A percentile compares a stretch with the other conserved stretches of the same genome.
Conservation (phyloP, 2,329 filamentous ascomycete genomes). For the Conoideocrella luteorostrata region DNA sequence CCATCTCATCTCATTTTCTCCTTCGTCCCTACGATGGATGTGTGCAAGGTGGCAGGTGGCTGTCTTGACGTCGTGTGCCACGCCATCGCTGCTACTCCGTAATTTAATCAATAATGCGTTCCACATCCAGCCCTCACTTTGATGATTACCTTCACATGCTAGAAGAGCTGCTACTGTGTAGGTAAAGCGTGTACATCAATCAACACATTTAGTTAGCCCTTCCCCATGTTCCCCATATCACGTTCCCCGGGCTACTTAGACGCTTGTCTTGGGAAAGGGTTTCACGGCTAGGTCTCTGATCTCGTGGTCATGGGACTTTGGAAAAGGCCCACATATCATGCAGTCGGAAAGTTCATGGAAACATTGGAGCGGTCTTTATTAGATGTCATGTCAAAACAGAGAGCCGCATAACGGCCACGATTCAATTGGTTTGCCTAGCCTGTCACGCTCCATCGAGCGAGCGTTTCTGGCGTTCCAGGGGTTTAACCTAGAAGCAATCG, state of each 20-base stretch:
- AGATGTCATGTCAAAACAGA: background rate
- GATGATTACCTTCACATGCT: background rate
- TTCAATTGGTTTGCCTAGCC: constrained; percentile 3
- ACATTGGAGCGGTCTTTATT: background rate
- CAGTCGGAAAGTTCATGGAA: background rate
- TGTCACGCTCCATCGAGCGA: background rate
- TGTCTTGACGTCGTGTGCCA: too few relatives aligned
- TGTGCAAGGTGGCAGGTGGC: too few relatives aligned
- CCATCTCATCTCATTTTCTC: background rate
- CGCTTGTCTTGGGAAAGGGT: constrained; percentile 1
- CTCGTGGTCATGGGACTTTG: constrained; percentile 1
- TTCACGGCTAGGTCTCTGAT: constrained; percentile 1
- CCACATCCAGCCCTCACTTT: too few relatives aligned
- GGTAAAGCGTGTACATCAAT: background rate
- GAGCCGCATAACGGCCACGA: background rate
- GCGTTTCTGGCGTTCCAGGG: background rate
- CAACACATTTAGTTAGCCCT: background rate
- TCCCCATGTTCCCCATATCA: constrained; percentile 2
- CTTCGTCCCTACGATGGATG: too few relatives aligned
- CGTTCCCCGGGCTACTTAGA: background rate
- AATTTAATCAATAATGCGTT: background rate
- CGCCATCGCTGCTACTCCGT: background rate
- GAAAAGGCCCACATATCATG: background rate
- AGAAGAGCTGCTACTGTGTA: background rate
- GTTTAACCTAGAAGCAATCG: background rate